Percentiles rank a stretch among this genome's conserved stretches.
Conservation (phyloP, 1,284 basidiomycete genomes). For the Rhizoctonia solani region DNA sequence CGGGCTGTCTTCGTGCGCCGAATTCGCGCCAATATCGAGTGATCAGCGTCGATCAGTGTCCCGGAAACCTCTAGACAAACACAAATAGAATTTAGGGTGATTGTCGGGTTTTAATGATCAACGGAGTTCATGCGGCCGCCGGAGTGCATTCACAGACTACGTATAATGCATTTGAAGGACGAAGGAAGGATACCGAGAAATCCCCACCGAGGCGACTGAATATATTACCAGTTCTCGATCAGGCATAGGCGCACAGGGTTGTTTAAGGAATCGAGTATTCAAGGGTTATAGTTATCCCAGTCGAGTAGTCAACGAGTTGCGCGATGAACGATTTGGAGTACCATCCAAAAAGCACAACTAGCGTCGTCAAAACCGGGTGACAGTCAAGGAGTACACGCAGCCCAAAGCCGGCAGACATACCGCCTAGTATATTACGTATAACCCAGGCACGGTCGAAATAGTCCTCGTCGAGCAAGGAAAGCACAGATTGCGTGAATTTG, state of each 20-base stretch:
- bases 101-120: not conserved
- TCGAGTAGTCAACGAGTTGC: conserved; percentile 63
- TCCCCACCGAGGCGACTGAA: not conserved
- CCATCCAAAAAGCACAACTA: conserved; percentile 81
- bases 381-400: conserved; percentile 74
- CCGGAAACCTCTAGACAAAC: not conserved
- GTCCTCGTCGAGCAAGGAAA: conserved; percentile 58
- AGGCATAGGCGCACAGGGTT: not conserved
- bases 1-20: not conserved
- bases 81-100: not conserved
- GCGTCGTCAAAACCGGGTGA: conserved; percentile 73
- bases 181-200: not conserved
- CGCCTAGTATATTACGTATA: conserved; percentile 80
- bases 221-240: not conserved
- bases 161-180: too few species aligned
- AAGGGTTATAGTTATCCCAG: conserved; percentile 63
- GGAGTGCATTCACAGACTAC: not conserved
- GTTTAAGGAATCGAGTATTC: conserved; percentile 75
- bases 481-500: not conserved
- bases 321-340: conserved; percentile 67
- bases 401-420: conserved; percentile 78
- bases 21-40: not conserved
- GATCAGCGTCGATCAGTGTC: conserved; percentile 16
- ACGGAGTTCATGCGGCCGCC: not conserved
- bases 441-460: conserved; percentile 81